phyloP scores from a whole-genome alignment of 768 basidiomycete species.

The Kwoniella sp. region DNA sequence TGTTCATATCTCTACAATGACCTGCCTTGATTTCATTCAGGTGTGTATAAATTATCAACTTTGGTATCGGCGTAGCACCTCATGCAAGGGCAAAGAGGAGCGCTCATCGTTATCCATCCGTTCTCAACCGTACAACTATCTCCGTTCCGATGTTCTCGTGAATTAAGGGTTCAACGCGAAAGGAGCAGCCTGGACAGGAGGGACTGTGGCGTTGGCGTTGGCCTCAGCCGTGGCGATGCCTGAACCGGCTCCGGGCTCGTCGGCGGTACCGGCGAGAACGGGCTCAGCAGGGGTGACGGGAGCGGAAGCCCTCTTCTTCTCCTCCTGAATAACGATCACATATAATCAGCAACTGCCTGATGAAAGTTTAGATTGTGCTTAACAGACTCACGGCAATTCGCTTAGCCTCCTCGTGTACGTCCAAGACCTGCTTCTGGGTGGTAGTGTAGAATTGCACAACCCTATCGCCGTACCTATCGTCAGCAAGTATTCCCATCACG shows the following conservation, averaged over 20 bases:
- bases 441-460: constrained; percentile 80
- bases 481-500: constrained; percentile 14
- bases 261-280: constrained; percentile 14
- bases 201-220: constrained; percentile 17
- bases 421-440: constrained; percentile 82
- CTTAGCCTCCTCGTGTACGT: constrained; percentile 90
- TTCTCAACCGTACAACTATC: not conserved
- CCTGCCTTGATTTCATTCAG: not conserved
- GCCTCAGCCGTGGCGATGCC: constrained; percentile 22
- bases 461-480: constrained; percentile 29
- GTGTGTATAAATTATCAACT: constrained; percentile 7
- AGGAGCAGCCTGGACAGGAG: constrained; percentile 12
- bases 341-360: constrained; percentile 6
- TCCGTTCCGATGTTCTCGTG: not conserved
- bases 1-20: not conserved
- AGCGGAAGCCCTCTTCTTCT: constrained; percentile 39
- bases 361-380: too few species aligned
- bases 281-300: constrained; percentile 16
- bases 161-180: constrained; percentile 17
- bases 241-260: constrained; percentile 24
- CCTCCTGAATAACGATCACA: constrained; percentile 30
- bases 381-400: constrained; percentile 68
- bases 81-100: not conserved
- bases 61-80: constrained; percentile 3
- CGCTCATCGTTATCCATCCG: not conserved